Conservation (phyloP, 2,329 filamentous ascomycete genomes). For the Aspergillus sp. region DNA sequence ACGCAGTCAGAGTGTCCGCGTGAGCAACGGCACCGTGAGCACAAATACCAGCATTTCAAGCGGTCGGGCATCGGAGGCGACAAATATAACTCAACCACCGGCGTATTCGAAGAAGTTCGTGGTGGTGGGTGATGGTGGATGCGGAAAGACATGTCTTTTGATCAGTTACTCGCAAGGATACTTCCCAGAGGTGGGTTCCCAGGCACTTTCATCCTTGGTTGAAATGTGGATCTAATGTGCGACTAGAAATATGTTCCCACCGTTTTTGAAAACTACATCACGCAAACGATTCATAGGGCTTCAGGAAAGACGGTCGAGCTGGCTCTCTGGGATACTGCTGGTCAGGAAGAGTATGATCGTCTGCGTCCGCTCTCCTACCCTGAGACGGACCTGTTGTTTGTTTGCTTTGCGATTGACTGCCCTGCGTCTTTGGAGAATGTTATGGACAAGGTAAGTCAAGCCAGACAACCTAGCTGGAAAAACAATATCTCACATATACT, state of each 20-base stretch:
- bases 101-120: slow-evolving; percentile 99
- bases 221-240: slow-evolving; percentile 4
- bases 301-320: slow-evolving; percentile 95
- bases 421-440: slow-evolving; percentile 98
- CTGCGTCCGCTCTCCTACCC: slow-evolving; percentile 94
- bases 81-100: slow-evolving; percentile 84
- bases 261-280: slow-evolving; percentile 99
- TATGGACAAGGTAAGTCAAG: slow-evolving; percentile 80
- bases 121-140: slow-evolving; percentile 95
- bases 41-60: slow-evolving; percentile 73
- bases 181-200: slow-evolving; percentile 81
- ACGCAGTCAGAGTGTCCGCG: slow-evolving; percentile 60
- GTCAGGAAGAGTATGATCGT: slow-evolving; percentile 97
- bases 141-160: slow-evolving; percentile 96
- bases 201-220: background rate
- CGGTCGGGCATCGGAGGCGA: slow-evolving; percentile 74
- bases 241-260: slow-evolving; percentile 97
- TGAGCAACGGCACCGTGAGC: slow-evolving; percentile 87
- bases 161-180: slow-evolving; percentile 99
- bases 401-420: slow-evolving; percentile 99
- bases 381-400: slow-evolving; percentile 95
- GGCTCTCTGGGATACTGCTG: slow-evolving; percentile 96
- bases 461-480: background rate
- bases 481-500: background rate
- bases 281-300: slow-evolving; percentile 82